Evolutionary conservation across 257 asterid genomes (phyloP).

Genomic region (Ilex aquifolium): DNA sequence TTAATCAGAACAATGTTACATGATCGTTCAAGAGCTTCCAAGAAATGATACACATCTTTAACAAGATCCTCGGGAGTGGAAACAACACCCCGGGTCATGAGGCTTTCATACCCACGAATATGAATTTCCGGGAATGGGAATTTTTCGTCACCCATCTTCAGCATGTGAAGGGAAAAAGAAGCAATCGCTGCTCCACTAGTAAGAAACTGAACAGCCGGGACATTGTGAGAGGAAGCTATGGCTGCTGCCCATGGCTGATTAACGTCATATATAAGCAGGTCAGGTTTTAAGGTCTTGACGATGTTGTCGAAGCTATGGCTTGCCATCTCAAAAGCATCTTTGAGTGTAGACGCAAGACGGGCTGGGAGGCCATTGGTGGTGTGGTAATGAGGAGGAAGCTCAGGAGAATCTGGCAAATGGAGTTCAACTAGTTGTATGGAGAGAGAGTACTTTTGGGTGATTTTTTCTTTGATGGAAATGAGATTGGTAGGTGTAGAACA

Average conservation of each 20-base stretch:
- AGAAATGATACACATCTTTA: no score
- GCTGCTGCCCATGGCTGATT: constrained; percentile 17
- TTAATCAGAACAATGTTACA: constrained; percentile 38
- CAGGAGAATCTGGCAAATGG: constrained; percentile 34
- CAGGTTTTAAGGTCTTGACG: constrained; percentile 44
- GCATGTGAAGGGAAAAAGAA: no score
- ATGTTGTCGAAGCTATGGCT: constrained; percentile 33
- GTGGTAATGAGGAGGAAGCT: constrained; percentile 50
- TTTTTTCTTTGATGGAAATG: constrained; percentile 25
- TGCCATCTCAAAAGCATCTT: constrained; percentile 33
- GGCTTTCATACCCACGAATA: no score
- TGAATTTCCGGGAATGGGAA: no score
- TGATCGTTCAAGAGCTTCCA: no score
- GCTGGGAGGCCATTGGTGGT: constrained; percentile 71
- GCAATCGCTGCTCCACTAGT: no score
- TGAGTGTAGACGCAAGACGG: constrained; percentile 36
- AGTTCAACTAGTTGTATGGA: constrained; percentile 33
- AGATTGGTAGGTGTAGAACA: constrained; percentile 45
- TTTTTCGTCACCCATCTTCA: no score
- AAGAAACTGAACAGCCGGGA: constrained; percentile 47
- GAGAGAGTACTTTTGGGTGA: constrained; percentile 10
- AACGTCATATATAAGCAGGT: constrained; percentile 50
- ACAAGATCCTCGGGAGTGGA: no score
- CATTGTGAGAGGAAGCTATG: constrained; percentile 26
- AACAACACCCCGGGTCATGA: no score